phyloP scores from a whole-genome alignment of 305 asterid species.

The Fraxinus dipetala region DNA sequence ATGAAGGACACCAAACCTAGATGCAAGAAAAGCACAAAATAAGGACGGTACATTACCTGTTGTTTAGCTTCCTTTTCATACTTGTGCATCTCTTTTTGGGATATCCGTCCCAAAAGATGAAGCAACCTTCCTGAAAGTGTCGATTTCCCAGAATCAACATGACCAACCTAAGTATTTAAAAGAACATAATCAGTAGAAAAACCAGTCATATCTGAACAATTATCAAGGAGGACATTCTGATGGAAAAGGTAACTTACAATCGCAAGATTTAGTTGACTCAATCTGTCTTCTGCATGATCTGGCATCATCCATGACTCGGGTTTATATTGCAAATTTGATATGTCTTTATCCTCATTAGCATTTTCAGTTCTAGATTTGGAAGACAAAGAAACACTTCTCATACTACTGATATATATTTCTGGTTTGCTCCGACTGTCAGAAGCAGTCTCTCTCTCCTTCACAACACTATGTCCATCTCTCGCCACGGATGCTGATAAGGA shows the following conservation, averaged over 20 bases:
- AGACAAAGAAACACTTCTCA: constrained; percentile 41
- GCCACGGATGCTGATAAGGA: constrained; percentile 42
- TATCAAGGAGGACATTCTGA: constrained; percentile 5
- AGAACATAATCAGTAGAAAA: constrained; percentile 6
- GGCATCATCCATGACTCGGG: constrained; percentile 79
- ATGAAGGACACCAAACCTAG: constrained; percentile 25
- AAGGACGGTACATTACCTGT: constrained; percentile 40
- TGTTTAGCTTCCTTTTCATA: constrained; percentile 83
- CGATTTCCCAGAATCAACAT: constrained; percentile 99
- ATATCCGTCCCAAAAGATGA: constrained; percentile 76
- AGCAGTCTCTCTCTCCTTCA: constrained; percentile 35
- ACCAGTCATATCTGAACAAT: neutral
- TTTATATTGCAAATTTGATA: constrained; percentile 45
- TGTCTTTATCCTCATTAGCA: constrained; percentile 35
- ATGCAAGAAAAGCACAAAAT: constrained; percentile 17
- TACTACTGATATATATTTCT: constrained; percentile 28
- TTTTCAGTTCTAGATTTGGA: constrained; percentile 49
- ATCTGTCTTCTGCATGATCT: constrained; percentile 44
- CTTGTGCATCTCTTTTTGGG: constrained; percentile 83
- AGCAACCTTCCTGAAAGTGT: constrained; percentile 97
- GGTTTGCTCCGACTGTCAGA: constrained; percentile 36
- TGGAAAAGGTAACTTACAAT: constrained; percentile 51
- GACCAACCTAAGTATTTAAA: constrained; percentile 75
- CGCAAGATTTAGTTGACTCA: constrained; percentile 88
- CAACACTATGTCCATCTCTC: constrained; percentile 35